Conservation (phyloP, 2,329 filamentous ascomycete genomes). For the Neonectria magnoliae region DNA sequence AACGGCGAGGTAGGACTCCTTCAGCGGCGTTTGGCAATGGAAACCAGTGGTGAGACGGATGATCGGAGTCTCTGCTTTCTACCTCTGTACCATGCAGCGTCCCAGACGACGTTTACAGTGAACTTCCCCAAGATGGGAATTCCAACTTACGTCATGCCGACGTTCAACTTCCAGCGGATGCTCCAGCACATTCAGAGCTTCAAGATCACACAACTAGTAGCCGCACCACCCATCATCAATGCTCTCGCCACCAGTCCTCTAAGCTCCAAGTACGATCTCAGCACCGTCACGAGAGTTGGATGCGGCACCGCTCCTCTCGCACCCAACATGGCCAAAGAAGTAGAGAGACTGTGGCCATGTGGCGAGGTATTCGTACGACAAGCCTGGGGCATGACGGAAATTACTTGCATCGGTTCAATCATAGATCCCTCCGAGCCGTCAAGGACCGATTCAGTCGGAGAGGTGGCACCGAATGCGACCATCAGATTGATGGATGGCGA, state of each 20-base stretch:
- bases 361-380: constrained; percentile 59
- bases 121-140: constrained; percentile 62
- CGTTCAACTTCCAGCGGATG: constrained; percentile 79
- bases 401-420: constrained; percentile 74
- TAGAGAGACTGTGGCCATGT: constrained; percentile 61
- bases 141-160: constrained; percentile 80
- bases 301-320: constrained; percentile 77
- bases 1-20: constrained; percentile 69
- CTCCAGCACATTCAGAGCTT: constrained; percentile 74
- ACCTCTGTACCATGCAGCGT: constrained; percentile 79
- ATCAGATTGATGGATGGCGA: constrained; percentile 72
- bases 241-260: constrained; percentile 76
- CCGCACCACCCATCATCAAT: constrained; percentile 81
- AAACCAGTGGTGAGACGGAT: constrained; percentile 43
- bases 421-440: constrained; percentile 71
- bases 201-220: constrained; percentile 70
- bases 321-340: constrained; percentile 54
- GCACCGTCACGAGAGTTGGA: constrained; percentile 66
- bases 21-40: constrained; percentile 43
- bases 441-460: constrained; percentile 30
- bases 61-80: constrained; percentile 68
- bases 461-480: constrained; percentile 53
- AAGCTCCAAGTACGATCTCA: constrained; percentile 74
- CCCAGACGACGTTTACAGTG: constrained; percentile 75
- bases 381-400: constrained; percentile 90